Base-by-base conservation (phyloP, 2,329 filamentous ascomycete species). In the Xylaria sp. region DNA sequence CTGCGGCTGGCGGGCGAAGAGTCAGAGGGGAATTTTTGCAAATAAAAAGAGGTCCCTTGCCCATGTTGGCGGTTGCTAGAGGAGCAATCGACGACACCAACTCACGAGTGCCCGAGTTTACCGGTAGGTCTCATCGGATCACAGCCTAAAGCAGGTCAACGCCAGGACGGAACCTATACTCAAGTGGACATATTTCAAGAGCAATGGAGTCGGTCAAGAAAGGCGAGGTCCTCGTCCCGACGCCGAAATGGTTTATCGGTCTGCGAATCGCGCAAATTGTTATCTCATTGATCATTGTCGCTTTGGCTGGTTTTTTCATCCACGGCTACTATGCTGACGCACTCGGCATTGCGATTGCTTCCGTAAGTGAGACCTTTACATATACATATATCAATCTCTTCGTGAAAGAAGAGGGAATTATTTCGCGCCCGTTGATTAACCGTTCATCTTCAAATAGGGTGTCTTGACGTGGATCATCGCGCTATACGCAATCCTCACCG, bases 391-490 rank as follows among this genome's bases (percentile, higher is more conserved):
- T 21, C 18, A 48, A 25, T 13, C 10, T 58, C 44, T 42, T 37
- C 10, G 6, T 29, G 8, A 8, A 35, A 18, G 29, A 21, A 12
- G 53, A 5, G 13, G 12, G 18, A 53, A 51, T 5, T 29, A 37
- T 2, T n/a, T 21, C 5, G 5, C 35, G 18, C 21, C 9, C 6
- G 27, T 25, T 32, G 4, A 3, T 65, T 70, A 13, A 71, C 55
- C 9, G 1, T 27, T 57, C 53, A 23, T 8, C 18, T 37, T 71
- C 73, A 69, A 62, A 69, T 61, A 85, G 84, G 75, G 78, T 18
- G 61, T 86, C 69, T 78, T 86, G 70, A 85, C 84, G 27, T 85
- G 83, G 83, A 59, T 84, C 37, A 75, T 81, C 50, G 75, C 84
- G 37, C 71, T 75, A 12, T 86, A 86, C 76, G 73, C 76, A 23